Evolutionary conservation across 345 rosid species (phyloP).

Genomic region (Rhizophora apiculata): DNA sequence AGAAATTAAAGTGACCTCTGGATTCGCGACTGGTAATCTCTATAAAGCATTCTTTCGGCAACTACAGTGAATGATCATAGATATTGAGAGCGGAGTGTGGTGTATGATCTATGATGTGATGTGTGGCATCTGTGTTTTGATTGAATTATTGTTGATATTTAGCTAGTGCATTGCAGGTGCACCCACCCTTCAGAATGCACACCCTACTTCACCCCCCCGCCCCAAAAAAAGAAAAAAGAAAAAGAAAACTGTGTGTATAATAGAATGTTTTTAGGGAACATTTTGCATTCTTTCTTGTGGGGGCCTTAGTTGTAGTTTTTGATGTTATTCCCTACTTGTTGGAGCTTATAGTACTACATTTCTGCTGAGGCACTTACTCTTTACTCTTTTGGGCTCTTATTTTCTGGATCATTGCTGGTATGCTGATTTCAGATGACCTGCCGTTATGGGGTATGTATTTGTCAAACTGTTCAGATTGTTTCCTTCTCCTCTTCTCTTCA

Average conservation of each 20-base stretch:
- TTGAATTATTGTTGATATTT: no score
- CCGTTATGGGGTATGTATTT: slow-evolving; percentile 81
- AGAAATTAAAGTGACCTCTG: neutral
- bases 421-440: slow-evolving; percentile 71
- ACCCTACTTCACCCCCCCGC: no score
- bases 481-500: neutral
- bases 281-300: no score
- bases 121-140: no score
- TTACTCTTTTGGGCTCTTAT: slow-evolving; percentile 19
- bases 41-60: neutral
- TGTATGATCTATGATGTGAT: no score
- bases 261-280: no score
- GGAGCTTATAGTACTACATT: neutral
- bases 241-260: no score
- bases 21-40: neutral
- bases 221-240: no score
- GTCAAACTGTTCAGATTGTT: neutral
- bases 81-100: no score
- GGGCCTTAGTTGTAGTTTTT: neutral
- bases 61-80: no score
- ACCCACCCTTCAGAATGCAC: no score
- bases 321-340: neutral
- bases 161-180: no score
- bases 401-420: slow-evolving; percentile 15
- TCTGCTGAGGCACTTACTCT: slow-evolving; percentile 15